phyloP scores from a whole-genome alignment of 768 basidiomycete genomes.

The Termitomyces sp. region DNA sequence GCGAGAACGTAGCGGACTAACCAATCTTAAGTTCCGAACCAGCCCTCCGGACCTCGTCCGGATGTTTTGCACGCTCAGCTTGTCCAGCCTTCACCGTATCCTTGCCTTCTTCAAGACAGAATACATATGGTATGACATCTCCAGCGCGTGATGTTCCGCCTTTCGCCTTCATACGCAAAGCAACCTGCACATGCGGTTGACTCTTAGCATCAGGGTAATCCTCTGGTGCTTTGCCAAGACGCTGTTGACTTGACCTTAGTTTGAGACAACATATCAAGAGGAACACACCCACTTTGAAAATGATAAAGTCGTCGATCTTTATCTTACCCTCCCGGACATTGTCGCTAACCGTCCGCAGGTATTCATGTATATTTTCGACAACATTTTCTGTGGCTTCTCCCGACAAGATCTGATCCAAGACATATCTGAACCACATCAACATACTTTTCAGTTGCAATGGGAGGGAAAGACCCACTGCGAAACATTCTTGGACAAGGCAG shows the following conservation, averaged over 20 bases:
- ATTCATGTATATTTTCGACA: conserved; percentile 90
- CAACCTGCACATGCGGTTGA: conserved; percentile 97
- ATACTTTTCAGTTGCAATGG: neutral
- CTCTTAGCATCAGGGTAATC: conserved; percentile 95
- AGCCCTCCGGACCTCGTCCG: conserved; percentile 81
- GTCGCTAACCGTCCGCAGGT: conserved; percentile 70
- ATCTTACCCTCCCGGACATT: conserved; percentile 73
- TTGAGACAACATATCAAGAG: neutral
- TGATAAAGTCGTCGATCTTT: conserved; percentile 89
- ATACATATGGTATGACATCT: conserved; percentile 95
- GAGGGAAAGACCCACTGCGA: conserved; percentile 66
- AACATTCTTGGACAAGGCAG: conserved; percentile 82
- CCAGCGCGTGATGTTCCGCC: conserved; percentile 78
- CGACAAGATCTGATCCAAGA: conserved; percentile 86
- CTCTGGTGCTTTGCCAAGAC: conserved; percentile 93
- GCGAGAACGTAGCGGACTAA: conserved; percentile 23
- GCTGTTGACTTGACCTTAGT: conserved; percentile 36
- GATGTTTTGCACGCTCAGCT: conserved; percentile 89
- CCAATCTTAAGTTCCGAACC: conserved; percentile 69
- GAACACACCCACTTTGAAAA: conserved; percentile 71
- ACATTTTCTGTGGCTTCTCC: conserved; percentile 88
- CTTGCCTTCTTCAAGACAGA: conserved; percentile 76
- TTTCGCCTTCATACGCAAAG: conserved; percentile 80
- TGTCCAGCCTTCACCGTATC: conserved; percentile 69
- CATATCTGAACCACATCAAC: conserved; percentile 51